Percentiles rank a stretch among this genome's conserved stretches.
These are phyloP conservation scores for Exophiala mesophila DNA, from an alignment of 2,329 filamentous ascomycete species.

Conservation along the genomic window DNA sequence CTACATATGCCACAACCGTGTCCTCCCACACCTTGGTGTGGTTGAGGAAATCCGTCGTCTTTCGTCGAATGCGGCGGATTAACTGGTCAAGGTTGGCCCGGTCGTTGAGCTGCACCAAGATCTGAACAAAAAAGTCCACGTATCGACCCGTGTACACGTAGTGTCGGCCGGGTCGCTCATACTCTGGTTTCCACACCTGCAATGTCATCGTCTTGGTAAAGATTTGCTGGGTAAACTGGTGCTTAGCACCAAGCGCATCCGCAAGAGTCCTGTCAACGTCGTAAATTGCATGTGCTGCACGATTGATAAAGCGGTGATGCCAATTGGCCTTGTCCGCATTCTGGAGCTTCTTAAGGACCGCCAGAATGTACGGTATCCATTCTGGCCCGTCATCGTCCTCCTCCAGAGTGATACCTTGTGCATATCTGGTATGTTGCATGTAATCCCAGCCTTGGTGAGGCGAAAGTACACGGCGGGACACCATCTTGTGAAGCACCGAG, in stretches of 20 bases:
- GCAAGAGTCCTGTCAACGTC: conserved; percentile 49
- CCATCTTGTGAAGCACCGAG: conserved; percentile 75
- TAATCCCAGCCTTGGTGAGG: conserved; percentile 46
- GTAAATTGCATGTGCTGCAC: conserved; percentile 57
- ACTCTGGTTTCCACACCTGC: conserved; percentile 91
- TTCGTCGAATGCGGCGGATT: conserved; percentile 73
- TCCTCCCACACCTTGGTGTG: conserved; percentile 60
- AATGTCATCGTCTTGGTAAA: conserved; percentile 94
- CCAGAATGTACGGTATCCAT: conserved; percentile 60
- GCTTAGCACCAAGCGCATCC: conserved; percentile 60
- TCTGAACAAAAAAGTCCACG: conserved; percentile 70
- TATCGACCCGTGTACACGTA: conserved; percentile 90
- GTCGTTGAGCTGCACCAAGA: conserved; percentile 71
- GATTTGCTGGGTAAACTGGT: conserved; percentile 75
- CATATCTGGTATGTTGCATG: conserved; percentile 51
- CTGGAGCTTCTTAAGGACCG: conserved; percentile 53
- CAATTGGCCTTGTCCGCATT: conserved; percentile 85
- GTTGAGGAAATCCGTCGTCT: conserved; percentile 67
- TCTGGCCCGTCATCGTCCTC: conserved; percentile 47
- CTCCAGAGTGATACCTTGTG: conserved; percentile 47
- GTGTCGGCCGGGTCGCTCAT: conserved; percentile 76
- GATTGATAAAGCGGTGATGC: conserved; percentile 87
- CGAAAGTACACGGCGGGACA: conserved; percentile 47
- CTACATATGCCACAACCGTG: conserved; percentile 54
- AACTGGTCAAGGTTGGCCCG: conserved; percentile 71